Percentiles rank a stretch among this genome's conserved stretches.
Evolutionary conservation across 2,329 filamentous ascomycete genomes (phyloP).

Genomic region (Neopestalotiopsis rosae): DNA sequence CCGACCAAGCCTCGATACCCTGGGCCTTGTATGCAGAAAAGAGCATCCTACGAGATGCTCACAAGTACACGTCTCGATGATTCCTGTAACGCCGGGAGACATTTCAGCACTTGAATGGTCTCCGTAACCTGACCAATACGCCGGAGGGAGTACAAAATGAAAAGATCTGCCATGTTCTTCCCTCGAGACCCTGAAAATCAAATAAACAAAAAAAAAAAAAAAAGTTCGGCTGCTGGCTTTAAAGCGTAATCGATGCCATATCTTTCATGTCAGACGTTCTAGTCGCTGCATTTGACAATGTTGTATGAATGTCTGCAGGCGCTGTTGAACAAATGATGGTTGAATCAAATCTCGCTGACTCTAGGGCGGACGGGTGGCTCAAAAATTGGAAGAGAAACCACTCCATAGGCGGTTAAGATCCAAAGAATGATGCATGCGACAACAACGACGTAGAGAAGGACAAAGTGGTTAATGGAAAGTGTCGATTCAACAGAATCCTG

Average conservation of each 20-base stretch:
- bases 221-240: not conserved
- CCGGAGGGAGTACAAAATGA: not conserved
- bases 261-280: not conserved
- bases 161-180: not conserved
- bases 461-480: constrained; percentile 42
- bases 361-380: not conserved
- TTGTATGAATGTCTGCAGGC: not conserved
- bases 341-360: not conserved
- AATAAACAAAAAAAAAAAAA: not conserved
- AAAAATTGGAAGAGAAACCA: not conserved
- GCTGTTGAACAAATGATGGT: not conserved
- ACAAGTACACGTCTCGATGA: constrained; percentile 1
- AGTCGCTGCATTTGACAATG: not conserved
- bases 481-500: constrained; percentile 20
- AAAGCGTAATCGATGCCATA: not conserved
- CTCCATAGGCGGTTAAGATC: constrained; percentile 29
- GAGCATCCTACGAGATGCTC: not conserved
- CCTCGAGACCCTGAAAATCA: not conserved
- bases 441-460: constrained; percentile 43
- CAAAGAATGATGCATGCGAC: constrained; percentile 38
- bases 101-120: constrained; percentile 64
- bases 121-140: constrained; percentile 34
- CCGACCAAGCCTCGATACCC: not conserved
- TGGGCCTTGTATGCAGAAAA: not conserved
- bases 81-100: constrained; percentile 43